A percentile compares a stretch with the other conserved stretches of the same genome.
Conservation (phyloP, 257 asterid species). For the Linaria vulgaris region DNA sequence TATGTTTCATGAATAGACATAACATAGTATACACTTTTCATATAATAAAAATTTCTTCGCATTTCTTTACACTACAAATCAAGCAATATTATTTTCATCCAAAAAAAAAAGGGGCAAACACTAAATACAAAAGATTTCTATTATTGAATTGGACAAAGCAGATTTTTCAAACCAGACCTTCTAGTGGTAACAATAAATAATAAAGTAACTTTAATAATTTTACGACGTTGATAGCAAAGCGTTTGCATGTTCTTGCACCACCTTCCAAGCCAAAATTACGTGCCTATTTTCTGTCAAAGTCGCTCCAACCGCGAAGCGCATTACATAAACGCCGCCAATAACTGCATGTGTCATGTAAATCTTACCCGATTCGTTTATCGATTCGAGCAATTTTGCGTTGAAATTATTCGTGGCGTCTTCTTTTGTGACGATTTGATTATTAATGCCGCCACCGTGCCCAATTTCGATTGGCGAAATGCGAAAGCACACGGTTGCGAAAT, state of each 20-base stretch:
- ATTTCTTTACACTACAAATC: too few relatives aligned
- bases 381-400: constrained; percentile 51
- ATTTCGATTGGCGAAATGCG: constrained; percentile 47
- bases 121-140: too few relatives aligned
- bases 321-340: constrained; percentile 57
- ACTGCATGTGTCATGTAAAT: constrained; percentile 71
- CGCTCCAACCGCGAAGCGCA: constrained; percentile 67
- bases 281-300: constrained; percentile 63
- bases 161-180: background rate
- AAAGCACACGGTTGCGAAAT: constrained; percentile 72
- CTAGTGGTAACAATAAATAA: background rate
- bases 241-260: constrained; percentile 59
- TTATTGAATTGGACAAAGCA: too few relatives aligned
- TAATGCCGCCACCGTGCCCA: constrained; percentile 5
- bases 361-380: constrained; percentile 56
- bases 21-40: too few relatives aligned
- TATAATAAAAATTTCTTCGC: too few relatives aligned
- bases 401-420: constrained; percentile 49
- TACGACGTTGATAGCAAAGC: constrained; percentile 27
- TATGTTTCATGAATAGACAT: too few relatives aligned
- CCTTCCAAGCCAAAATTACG: constrained; percentile 64
- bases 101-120: too few relatives aligned
- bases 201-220: background rate
- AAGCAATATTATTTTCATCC: too few relatives aligned
- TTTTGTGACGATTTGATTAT: constrained; percentile 18